phyloP scores from a whole-genome alignment of 352 stramenopile genomes.

The Phytophthora cactorum region DNA sequence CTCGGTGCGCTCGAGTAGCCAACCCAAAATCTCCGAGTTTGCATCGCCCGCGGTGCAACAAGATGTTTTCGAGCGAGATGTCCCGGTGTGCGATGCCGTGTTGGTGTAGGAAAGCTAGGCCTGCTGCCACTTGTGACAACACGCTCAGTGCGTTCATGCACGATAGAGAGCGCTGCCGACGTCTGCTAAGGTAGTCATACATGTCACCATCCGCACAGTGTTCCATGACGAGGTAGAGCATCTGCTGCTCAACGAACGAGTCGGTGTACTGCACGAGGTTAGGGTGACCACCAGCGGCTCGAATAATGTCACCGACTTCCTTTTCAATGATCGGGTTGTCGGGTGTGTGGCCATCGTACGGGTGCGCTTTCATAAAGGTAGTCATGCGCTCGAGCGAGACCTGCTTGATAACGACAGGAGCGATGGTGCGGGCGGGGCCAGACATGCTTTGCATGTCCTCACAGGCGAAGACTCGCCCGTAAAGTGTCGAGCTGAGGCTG shows the following conservation, averaged over 20 bases:
- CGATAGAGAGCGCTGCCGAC: constrained; percentile 27
- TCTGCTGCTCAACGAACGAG: constrained; percentile 49
- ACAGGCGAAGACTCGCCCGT: constrained; percentile 53
- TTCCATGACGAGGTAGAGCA: constrained; percentile 56
- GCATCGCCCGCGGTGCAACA: constrained; percentile 43
- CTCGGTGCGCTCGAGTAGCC: constrained; percentile 24
- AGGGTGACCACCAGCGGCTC: constrained; percentile 41
- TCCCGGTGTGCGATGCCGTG: constrained; percentile 41
- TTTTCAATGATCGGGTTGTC: constrained; percentile 56
- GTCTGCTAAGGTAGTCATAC: constrained; percentile 39
- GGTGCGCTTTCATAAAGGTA: constrained; percentile 29
- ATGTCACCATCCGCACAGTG: constrained; percentile 43
- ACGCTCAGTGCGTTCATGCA: constrained; percentile 36
- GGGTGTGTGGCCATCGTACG: constrained; percentile 18
- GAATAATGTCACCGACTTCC: constrained; percentile 39
- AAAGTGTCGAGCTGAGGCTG: constrained; percentile 53
- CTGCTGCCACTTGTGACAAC: constrained; percentile 38
- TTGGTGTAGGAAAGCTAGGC: constrained; percentile 38
- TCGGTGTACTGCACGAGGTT: constrained; percentile 55
- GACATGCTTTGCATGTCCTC: constrained; percentile 32
- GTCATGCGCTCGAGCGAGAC: constrained; percentile 44
- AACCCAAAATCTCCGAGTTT: constrained; percentile 62
- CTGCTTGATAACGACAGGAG: constrained; percentile 48
- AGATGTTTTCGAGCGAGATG: constrained; percentile 34
- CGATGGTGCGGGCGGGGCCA: neutral